Evolutionary conservation across 2,329 filamentous ascomycete genomes (phyloP).

Genomic region (Xylariaceae sp.): DNA sequence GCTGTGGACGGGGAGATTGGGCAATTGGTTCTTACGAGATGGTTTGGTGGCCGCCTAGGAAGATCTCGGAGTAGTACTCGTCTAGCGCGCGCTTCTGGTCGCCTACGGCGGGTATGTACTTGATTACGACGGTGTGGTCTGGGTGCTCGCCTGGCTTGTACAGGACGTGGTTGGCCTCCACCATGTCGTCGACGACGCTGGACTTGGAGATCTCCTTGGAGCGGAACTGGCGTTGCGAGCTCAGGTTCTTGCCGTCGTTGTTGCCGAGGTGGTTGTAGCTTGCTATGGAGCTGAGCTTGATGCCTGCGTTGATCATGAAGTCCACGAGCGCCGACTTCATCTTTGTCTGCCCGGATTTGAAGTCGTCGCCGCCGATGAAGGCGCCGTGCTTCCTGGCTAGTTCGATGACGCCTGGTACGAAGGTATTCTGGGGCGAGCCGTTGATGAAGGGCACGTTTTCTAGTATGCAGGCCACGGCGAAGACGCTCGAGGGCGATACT

Average conservation of each 20-base stretch:
- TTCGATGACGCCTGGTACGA: constrained; percentile 86
- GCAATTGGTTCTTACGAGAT: constrained; percentile 60
- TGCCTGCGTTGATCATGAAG: constrained; percentile 96
- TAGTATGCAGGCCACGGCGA: constrained; percentile 89
- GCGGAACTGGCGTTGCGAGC: constrained; percentile 96
- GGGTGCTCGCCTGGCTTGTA: constrained; percentile 93
- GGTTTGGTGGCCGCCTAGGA: constrained; percentile 96
- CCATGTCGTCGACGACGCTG: constrained; percentile 99
- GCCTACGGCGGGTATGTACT: constrained; percentile 98
- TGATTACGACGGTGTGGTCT: constrained; percentile 98
- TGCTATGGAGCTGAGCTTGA: constrained; percentile 97
- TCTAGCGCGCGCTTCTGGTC: constrained; percentile 99
- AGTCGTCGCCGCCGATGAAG: constrained; percentile 97
- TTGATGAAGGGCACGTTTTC: constrained; percentile 96
- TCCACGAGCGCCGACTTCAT: constrained; percentile 99
- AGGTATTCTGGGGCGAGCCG: constrained; percentile 97
- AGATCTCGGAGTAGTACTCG: constrained; percentile 99
- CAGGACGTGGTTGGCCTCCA: constrained; percentile 85
- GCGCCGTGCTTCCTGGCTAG: constrained; percentile 81
- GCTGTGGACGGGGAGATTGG: neutral
- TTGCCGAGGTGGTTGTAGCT: constrained; percentile 99
- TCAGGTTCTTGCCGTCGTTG: constrained; percentile 98
- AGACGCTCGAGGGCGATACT: constrained; percentile 91
- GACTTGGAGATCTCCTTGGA: constrained; percentile 99
- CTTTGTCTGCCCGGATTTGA: constrained; percentile 99